Evolutionary conservation across 306 rosid genomes (phyloP), one percentile per base, ranked within the genome.

Genomic region (Prunus mira): DNA sequence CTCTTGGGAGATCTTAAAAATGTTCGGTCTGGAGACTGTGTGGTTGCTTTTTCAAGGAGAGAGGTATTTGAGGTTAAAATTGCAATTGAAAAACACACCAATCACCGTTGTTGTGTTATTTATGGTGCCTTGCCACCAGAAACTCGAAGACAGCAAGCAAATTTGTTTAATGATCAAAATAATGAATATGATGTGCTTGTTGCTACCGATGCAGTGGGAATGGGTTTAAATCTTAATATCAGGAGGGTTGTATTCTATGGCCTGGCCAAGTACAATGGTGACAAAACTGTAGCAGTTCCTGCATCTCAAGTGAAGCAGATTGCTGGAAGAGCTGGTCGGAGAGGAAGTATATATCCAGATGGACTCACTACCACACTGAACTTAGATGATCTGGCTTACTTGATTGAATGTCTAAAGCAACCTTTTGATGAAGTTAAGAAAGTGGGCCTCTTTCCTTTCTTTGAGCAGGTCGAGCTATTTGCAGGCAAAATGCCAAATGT

Each of bases 151-250:
- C 93, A 86, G 56, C 97, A 94, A 84, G 98, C 95, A 14, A 92
- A 43, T 78, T 83, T 94, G 84, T 94, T 92, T 80, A 94, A 94
- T 57, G 93, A 89, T 51, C 96, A 88, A 76, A 85, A 72, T 79
- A 94, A 89, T 79, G 95, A 88, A 82, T 94, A 79, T 50, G 91
- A 94, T 45, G 95, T 94, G 78, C 89, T 92, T 61, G 98, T 94
- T 51, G 93, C 98, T 67, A 92, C 96, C 80, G 98, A 94, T 84
- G 96, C 98, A 4, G 93, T 91, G 72, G 98, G 98, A 84, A 94
- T 94, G 97, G 98, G 97, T 70, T 85, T 94, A 72, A 94, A 94
- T 83, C 97, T 94, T 45, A 94, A 94, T 78, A 94, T 94, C 56
- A 80, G 98, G 85, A 89, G 96, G 84, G 97, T 94, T 56, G 85